phyloP scores from a whole-genome alignment of 306 rosid genomes.

The Urtica urens region DNA sequence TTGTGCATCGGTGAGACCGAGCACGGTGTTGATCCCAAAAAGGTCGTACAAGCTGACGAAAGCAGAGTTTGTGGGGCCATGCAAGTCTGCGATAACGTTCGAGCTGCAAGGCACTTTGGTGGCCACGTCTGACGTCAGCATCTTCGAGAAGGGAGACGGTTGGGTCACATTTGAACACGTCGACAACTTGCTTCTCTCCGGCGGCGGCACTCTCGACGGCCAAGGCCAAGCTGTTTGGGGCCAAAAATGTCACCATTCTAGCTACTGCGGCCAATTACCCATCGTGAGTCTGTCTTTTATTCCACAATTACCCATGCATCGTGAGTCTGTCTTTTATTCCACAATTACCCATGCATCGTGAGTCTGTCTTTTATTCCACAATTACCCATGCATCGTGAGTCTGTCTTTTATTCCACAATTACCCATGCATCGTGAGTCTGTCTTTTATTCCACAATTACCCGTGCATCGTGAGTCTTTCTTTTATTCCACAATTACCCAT shows the following conservation, averaged over 20 bases:
- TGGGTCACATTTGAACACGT: conserved; percentile 15
- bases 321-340: no score
- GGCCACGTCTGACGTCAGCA: conserved; percentile 9
- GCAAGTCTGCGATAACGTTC: conserved; percentile 10
- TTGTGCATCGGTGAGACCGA: conserved; percentile 6
- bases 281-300: no score
- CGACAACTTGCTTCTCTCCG: conserved; percentile 6
- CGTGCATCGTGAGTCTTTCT: no score
- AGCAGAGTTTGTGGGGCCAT: conserved; percentile 19
- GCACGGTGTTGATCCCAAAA: conserved; percentile 8
- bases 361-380: no score
- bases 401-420: no score
- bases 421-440: no score
- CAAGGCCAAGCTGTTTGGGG: conserved; percentile 21
- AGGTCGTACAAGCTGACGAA: conserved; percentile 6
- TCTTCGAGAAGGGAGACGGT: conserved; percentile 2
- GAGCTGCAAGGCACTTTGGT: conserved; percentile 12
- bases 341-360: no score
- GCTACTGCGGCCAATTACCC: conserved; percentile 10
- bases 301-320: no score
- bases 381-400: no score
- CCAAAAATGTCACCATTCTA: no score
- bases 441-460: no score
- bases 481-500: no score
- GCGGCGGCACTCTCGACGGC: conserved; percentile 22